Conservation (phyloP, 2,329 filamentous ascomycete species). For the Monosporascus sp. region DNA sequence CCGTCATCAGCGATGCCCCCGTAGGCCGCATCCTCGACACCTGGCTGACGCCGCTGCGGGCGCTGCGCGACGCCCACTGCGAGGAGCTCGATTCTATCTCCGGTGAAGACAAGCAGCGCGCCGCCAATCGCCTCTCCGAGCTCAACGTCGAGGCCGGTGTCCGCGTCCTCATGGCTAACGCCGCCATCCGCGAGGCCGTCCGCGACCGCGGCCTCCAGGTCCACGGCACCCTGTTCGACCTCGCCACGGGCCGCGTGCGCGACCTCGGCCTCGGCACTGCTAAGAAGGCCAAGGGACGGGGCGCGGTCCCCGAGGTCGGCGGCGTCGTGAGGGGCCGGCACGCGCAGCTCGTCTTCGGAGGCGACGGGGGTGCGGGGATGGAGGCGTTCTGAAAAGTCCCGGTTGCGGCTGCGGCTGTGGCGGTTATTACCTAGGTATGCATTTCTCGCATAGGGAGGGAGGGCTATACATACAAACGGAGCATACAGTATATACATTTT, state of each 20-base stretch:
- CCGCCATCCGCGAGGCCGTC: conserved; percentile 65
- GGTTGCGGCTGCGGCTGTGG: no score
- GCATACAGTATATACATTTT: no score
- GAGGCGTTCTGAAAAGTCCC: conserved; percentile 12
- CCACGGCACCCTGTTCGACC: conserved; percentile 73
- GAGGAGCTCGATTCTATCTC: conserved; percentile 51
- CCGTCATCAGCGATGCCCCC: conserved; percentile 43
- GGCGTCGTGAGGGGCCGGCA: conserved; percentile 44
- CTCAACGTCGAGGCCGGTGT: conserved; percentile 70
- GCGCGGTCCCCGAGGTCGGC: conserved; percentile 13
- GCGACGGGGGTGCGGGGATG: conserved; percentile 23
- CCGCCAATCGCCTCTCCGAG: conserved; percentile 59
- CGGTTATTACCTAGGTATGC: no score
- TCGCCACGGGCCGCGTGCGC: conserved; percentile 41
- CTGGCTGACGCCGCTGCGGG: conserved; percentile 49
- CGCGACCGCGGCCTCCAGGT: conserved; percentile 65
- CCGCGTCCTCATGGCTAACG: conserved; percentile 62
- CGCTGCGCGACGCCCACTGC: conserved; percentile 39
- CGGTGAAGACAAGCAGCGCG: conserved; percentile 47
- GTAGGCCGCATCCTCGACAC: conserved; percentile 51
- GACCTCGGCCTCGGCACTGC: conserved; percentile 42
- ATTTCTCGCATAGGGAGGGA: no score
- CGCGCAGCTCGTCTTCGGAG: conserved; percentile 45
- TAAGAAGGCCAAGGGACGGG: conserved; percentile 11
- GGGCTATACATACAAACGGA: no score